These are phyloP conservation scores for Leishmania arabica DNA, from an alignment of 208 protist genomes.

Conservation along the genomic window DNA sequence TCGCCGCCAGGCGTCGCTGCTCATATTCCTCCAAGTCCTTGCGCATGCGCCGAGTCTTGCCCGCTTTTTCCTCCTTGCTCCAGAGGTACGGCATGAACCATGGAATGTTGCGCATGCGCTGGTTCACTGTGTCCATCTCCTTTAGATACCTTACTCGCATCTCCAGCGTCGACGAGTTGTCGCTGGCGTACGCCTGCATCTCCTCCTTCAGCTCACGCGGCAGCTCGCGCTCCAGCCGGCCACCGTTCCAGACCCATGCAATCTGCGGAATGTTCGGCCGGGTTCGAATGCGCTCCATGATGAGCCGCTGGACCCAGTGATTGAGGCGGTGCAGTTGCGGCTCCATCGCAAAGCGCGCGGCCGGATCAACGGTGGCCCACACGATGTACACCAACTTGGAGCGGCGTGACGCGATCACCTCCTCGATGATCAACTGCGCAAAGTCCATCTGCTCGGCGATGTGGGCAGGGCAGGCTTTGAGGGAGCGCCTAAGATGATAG, in stretches of 20 bases:
- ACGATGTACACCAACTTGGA: conserved; percentile 92
- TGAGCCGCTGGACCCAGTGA: conserved; percentile 85
- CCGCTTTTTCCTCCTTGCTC: conserved; percentile 89
- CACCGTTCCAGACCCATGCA: conserved; percentile 89
- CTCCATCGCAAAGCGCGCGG: conserved; percentile 84
- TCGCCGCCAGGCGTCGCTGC: conserved; percentile 37
- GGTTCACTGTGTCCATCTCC: conserved; percentile 90
- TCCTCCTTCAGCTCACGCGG: conserved; percentile 69
- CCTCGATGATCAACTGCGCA: conserved; percentile 89
- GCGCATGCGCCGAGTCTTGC: conserved; percentile 65
- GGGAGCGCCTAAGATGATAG: conserved; percentile 84
- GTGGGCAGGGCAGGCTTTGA: conserved; percentile 84
- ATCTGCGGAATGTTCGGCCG: conserved; percentile 86
- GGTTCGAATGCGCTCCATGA: conserved; percentile 77
- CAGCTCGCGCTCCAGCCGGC: conserved; percentile 77
- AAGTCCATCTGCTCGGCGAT: conserved; percentile 91
- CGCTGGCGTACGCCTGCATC: conserved; percentile 68
- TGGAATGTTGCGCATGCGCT: conserved; percentile 88
- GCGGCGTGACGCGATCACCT: conserved; percentile 82
- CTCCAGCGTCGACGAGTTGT: conserved; percentile 73
- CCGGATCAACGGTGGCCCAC: conserved; percentile 89
- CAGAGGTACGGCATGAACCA: conserved; percentile 95
- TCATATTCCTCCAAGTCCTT: conserved; percentile 81
- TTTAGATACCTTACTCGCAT: conserved; percentile 89
- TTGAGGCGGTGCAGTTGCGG: conserved; percentile 84